Evolutionary conservation across 2,329 filamentous ascomycete species (phyloP), one percentile per base, ranked within the genome.

Genomic region (Aureobasidium pullulans): DNA sequence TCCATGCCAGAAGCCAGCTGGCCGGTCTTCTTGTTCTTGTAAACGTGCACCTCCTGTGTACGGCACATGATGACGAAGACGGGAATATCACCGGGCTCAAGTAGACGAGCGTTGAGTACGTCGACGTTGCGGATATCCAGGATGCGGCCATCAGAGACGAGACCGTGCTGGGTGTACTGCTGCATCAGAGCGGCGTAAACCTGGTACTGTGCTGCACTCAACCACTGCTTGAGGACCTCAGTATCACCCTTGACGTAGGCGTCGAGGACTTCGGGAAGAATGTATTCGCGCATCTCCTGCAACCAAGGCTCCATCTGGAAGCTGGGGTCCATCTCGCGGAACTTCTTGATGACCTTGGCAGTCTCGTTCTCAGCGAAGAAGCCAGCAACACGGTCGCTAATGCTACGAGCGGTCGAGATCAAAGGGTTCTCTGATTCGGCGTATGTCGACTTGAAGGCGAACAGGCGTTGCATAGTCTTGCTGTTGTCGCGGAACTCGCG

Each of bases 311-410:
- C 94, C 66, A 96, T 83, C 72, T 96, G 90, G 81, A 99, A 99
- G 65, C 81, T 83, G 5, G 94, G 93, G 67, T 99, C 94, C 84
- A 97, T 96, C 67, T 92, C 84, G 48, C 93, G 87, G 81, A 99
- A 96, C 74, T 93, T 96, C 79, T 96, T 97, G 78, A 97, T 96
- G 37, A 99, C 94, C 82, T 87, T 88, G 32, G 94, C 94, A 0
- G 91, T 96, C 78, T 99, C 94, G 73, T 97, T 99, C 75, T 99
- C 94, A 63, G 94, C 94, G 66, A 99, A 99, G 78, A 96, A 99
- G 31, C 94, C 91, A 48, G 89, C 90, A 40, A 99, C 85, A 60
- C 88, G 85, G 73, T 99, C 94, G 34, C 92, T 93, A 66, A 99
- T 96, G 72, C 90, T 91, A 70, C 94, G 88, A 1, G 92, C 94